These are phyloP conservation scores for Dendrocalamus sinicus DNA, from an alignment of 176 grass and related monocot species.

Conservation along the genomic window DNA sequence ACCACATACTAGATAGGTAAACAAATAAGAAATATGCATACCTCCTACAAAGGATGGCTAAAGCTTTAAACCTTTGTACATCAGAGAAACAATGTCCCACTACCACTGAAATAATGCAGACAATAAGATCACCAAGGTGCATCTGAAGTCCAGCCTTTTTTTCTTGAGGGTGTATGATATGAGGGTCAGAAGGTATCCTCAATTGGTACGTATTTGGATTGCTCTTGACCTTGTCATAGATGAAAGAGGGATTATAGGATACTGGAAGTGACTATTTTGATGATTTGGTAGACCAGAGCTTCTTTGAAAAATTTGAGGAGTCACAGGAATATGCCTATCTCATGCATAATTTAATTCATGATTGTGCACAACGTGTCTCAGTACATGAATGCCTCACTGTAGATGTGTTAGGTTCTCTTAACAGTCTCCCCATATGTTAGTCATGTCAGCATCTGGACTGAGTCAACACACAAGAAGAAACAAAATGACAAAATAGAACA, in stretches of 20 bases:
- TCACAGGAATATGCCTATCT: too few relatives aligned
- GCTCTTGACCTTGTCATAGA: not conserved
- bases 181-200: slow-evolving; percentile 18
- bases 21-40: slow-evolving; percentile 32
- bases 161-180: not conserved
- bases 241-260: slow-evolving; percentile 16
- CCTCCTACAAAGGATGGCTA: slow-evolving; percentile 54
- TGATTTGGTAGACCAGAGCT: slow-evolving; percentile 47
- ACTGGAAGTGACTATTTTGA: slow-evolving; percentile 31
- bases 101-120: not conserved
- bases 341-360: slow-evolving; percentile 45
- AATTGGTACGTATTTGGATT: not conserved
- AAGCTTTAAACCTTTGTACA: slow-evolving; percentile 17
- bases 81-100: not conserved
- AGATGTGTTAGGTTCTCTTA: not conserved
- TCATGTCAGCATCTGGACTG: slow-evolving; percentile 38
- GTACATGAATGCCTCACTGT: slow-evolving; percentile 4
- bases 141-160: not conserved
- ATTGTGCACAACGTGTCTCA: slow-evolving; percentile 42
- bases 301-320: not conserved
- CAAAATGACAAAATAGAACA: not conserved
- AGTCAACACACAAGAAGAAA: not conserved
- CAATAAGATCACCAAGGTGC: not conserved
- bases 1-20: not conserved
- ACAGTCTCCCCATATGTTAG: not conserved